Evolutionary conservation across 2,329 filamentous ascomycete species (phyloP).

Genomic region (Arthroderma sp.): DNA sequence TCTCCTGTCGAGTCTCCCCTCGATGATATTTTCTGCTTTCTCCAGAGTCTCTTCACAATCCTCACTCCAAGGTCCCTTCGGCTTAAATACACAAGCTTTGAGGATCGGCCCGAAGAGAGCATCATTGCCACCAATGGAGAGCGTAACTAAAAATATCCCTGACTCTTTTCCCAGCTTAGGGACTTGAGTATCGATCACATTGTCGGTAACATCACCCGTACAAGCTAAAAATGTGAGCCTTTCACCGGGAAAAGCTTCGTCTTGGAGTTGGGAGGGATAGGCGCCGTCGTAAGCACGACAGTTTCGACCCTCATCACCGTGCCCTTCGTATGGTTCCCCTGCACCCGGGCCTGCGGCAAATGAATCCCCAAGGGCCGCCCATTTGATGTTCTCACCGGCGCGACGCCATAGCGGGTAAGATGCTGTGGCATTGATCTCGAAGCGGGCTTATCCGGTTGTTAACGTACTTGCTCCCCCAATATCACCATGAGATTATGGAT

Average conservation of each 20-base stretch:
- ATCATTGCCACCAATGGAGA: conserved; percentile 1
- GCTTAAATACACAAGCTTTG: background rate
- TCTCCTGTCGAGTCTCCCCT: background rate
- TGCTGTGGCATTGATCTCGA: background rate
- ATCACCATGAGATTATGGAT: background rate
- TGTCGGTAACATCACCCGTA: background rate
- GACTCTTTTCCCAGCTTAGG: background rate
- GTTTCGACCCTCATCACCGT: background rate
- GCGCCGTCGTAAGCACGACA: background rate
- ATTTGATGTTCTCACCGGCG: background rate
- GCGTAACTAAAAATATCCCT: background rate
- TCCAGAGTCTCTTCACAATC: background rate
- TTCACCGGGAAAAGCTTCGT: background rate
- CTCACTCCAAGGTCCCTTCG: background rate
- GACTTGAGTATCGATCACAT: background rate
- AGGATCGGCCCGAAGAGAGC: background rate
- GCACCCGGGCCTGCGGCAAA: background rate
- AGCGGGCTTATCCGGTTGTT: background rate
- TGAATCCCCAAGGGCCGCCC: background rate
- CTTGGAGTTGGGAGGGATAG: background rate
- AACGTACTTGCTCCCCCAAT: too few species aligned
- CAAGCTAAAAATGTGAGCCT: background rate
- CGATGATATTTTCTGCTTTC: background rate
- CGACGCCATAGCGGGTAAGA: too few species aligned
- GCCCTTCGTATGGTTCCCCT: background rate